Evolutionary conservation across 768 basidiomycete species (phyloP).

Genomic region (Pholiota microspora): DNA sequence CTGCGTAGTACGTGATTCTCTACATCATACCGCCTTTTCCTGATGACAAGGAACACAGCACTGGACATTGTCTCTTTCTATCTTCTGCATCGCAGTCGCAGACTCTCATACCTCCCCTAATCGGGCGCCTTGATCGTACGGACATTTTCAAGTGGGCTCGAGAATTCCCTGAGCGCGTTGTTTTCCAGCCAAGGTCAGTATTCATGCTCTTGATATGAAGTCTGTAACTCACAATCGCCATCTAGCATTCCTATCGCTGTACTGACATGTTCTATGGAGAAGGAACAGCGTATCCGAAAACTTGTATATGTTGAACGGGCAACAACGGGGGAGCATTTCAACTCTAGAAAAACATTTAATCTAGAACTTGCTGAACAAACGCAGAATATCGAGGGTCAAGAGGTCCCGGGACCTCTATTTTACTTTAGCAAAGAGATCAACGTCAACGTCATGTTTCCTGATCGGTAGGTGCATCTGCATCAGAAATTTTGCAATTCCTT

Average conservation of each 20-base stretch:
- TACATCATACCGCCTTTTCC: background rate
- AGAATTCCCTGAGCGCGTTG: slow-evolving; percentile 17
- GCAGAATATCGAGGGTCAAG: background rate
- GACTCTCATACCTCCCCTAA: slow-evolving; percentile 47
- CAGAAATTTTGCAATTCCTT: background rate
- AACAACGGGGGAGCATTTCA: background rate
- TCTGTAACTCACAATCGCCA: background rate
- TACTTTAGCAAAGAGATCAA: slow-evolving; percentile 5
- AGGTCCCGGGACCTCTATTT: background rate
- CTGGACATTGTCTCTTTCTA: slow-evolving; percentile 60
- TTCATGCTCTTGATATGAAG: background rate
- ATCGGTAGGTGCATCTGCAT: slow-evolving; percentile 14
- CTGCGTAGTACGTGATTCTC: slow-evolving; percentile 16
- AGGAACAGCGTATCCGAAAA: slow-evolving; percentile 8
- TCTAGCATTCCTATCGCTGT: background rate
- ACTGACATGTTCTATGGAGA: background rate
- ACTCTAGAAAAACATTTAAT: slow-evolving; percentile 3
- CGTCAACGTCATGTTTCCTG: slow-evolving; percentile 20
- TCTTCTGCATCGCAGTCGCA: slow-evolving; percentile 30
- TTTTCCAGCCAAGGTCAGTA: background rate
- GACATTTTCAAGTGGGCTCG: slow-evolving; percentile 43
- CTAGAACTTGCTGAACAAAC: slow-evolving; percentile 3
- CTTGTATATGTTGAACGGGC: slow-evolving; percentile 12
- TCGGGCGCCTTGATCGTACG: slow-evolving; percentile 24
- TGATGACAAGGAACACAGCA: slow-evolving; percentile 29